These are phyloP conservation scores for Pichiaceae sp. DNA, from an alignment of 1,139 yeast species.

Conservation along the genomic window DNA sequence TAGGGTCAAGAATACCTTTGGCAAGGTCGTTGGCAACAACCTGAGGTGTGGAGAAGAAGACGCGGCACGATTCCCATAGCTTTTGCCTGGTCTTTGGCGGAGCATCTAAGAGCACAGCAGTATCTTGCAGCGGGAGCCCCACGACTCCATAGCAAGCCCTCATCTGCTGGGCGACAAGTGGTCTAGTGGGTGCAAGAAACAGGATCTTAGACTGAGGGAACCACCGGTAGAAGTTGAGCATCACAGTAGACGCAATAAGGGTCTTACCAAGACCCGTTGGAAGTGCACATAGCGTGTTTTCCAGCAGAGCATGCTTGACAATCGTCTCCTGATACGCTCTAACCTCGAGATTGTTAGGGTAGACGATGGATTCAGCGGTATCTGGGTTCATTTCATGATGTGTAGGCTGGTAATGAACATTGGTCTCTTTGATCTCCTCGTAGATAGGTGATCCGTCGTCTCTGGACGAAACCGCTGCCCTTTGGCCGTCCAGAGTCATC, in stretches of 20 bases:
- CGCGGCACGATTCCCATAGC: conserved; percentile 69
- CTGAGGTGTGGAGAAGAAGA: conserved; percentile 94
- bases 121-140: conserved; percentile 68
- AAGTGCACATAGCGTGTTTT: conserved; percentile 77
- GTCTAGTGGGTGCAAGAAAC: conserved; percentile 96
- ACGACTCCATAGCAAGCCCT: conserved; percentile 87
- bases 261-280: conserved; percentile 99
- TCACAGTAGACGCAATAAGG: conserved; percentile 88
- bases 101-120: conserved; percentile 77
- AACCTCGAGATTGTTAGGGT: conserved; percentile 77
- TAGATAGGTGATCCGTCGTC: conserved; percentile 11
- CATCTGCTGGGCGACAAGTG: conserved; percentile 95
- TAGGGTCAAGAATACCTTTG: conserved; percentile 69
- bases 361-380: conserved; percentile 47
- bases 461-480: neutral
- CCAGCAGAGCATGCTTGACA: conserved; percentile 60
- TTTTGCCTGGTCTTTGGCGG: conserved; percentile 54
- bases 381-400: conserved; percentile 40
- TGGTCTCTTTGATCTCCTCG: conserved; percentile 24
- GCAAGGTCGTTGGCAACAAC: conserved; percentile 86
- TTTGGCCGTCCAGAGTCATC: conserved; percentile 1
- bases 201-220: conserved; percentile 57
- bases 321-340: conserved; percentile 87
- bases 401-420: conserved; percentile 34
- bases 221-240: conserved; percentile 88